Conservation (phyloP, 2,329 filamentous ascomycete species). For the Sclerotinia trifoliorum region DNA sequence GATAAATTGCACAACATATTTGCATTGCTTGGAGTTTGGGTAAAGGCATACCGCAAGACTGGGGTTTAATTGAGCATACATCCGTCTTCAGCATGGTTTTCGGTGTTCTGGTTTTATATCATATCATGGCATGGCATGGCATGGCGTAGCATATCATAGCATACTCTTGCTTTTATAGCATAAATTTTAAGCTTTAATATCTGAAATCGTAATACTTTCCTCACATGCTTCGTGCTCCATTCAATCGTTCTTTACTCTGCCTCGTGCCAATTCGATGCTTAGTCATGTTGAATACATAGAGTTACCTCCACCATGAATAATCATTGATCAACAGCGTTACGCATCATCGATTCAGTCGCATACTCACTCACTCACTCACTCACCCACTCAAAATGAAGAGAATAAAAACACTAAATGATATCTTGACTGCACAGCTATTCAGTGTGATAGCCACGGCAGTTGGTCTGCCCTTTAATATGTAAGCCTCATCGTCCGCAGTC, state of each 20-base stretch:
- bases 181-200: neutral
- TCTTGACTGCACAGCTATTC: neutral
- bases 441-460: neutral
- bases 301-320: neutral
- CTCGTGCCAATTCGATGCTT: neutral
- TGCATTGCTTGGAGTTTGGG: constrained; percentile 28
- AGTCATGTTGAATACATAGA: neutral
- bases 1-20: constrained; percentile 20
- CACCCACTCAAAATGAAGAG: neutral
- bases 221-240: neutral
- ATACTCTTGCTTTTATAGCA: neutral
- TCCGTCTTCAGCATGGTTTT: neutral
- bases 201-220: neutral
- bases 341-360: neutral
- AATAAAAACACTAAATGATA: neutral
- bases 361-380: no score
- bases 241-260: neutral
- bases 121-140: neutral
- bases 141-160: neutral
- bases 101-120: neutral
- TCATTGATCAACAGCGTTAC: neutral
- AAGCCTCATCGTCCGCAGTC: neutral
- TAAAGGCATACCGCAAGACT: constrained; percentile 13
- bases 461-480: neutral
- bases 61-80: constrained; percentile 12